Evolutionary conservation across 371 early-diverging fungal genomes (phyloP).

Genomic region (Cokeromyces recurvatus): DNA sequence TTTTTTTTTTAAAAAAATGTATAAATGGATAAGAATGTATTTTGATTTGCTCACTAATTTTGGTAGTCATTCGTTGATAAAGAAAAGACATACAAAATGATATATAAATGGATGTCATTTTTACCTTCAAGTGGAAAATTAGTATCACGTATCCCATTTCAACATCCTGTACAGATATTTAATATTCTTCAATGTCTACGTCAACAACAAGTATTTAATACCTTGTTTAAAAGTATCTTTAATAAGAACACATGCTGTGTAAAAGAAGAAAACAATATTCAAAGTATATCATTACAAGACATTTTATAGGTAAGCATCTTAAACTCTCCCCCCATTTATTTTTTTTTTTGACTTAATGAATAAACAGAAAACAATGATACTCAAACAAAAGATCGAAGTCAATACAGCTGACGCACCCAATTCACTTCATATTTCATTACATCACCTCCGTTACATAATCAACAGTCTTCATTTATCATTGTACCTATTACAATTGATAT

Average conservation of each 20-base stretch:
- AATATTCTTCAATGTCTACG: slow-evolving; percentile 44
- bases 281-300: slow-evolving; percentile 25
- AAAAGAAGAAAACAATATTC: neutral
- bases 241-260: slow-evolving; percentile 14
- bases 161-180: slow-evolving; percentile 50
- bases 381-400: too few species aligned
- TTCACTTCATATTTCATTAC: slow-evolving; percentile 29
- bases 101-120: slow-evolving; percentile 26
- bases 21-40: too few species aligned
- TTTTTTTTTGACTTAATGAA: neutral
- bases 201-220: slow-evolving; percentile 56
- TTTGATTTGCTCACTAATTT: too few species aligned
- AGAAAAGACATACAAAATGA: too few species aligned
- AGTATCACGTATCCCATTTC: slow-evolving; percentile 48
- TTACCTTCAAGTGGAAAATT: slow-evolving; percentile 29
- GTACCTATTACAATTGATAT: slow-evolving; percentile 37
- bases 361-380: slow-evolving; percentile 18
- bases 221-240: slow-evolving; percentile 49
- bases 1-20: too few species aligned
- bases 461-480: too few species aligned
- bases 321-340: too few species aligned
- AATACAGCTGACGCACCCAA: slow-evolving; percentile 30
- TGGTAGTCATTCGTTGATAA: too few species aligned
- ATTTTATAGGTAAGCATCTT: slow-evolving; percentile 33
- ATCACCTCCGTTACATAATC: too few species aligned